A percentile compares a stretch with the other conserved stretches of the same genome.
These are phyloP conservation scores for Grosmannia clavigera DNA, from an alignment of 2,329 filamentous ascomycete genomes.

Conservation along the genomic window DNA sequence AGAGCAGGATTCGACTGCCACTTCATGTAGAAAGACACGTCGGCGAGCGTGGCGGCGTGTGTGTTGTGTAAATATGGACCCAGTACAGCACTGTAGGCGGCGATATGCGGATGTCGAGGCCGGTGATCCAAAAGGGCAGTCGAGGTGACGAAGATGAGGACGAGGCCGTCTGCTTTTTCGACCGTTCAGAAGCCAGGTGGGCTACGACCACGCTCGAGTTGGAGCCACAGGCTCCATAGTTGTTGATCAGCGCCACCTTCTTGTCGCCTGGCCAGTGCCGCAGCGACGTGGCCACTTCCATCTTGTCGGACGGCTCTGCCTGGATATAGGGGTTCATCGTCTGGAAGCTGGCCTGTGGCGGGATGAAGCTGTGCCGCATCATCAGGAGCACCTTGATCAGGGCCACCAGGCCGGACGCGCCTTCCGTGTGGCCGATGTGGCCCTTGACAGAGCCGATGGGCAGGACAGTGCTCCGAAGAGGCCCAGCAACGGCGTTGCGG, in stretches of 20 bases:
- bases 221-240: constrained; percentile 23
- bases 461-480: constrained; percentile 9
- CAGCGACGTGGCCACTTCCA: constrained; percentile 11
- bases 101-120: constrained; percentile 4
- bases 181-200: not conserved
- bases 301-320: constrained; percentile 8
- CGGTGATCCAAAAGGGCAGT: constrained; percentile 3
- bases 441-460: constrained; percentile 21
- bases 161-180: not conserved
- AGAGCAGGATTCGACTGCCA: constrained; percentile 19
- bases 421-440: constrained; percentile 22
- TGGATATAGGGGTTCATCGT: constrained; percentile 17
- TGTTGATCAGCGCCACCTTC: constrained; percentile 20
- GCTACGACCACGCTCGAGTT: constrained; percentile 17
- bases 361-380: constrained; percentile 16
- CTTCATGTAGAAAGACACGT: constrained; percentile 21
- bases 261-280: constrained; percentile 13
- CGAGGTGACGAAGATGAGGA: not conserved
- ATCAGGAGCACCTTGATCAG: constrained; percentile 22
- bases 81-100: not conserved
- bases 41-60: constrained; percentile 12
- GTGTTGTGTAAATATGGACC: not conserved
- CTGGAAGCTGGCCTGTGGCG: constrained; percentile 21
- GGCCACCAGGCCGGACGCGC: constrained; percentile 17
- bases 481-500: constrained; percentile 19